Base-by-base conservation (phyloP, 208 protist genomes). In the Tritrichomonas foetus region DNA sequence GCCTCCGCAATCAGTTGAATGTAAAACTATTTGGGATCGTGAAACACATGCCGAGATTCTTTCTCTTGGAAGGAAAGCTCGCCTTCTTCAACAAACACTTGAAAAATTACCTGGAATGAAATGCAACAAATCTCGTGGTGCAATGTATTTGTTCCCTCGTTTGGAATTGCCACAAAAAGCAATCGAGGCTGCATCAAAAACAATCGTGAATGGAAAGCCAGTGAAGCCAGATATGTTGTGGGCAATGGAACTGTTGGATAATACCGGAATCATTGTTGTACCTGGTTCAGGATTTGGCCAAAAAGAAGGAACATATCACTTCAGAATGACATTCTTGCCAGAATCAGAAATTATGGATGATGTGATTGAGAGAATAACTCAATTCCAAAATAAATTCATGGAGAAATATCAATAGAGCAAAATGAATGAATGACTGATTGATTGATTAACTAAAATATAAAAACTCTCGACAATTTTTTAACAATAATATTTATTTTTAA, bases 291-390 rank as follows among this genome's bases (percentile, higher is more conserved):
- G 96, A 22, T 97, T 97, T 93, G 82, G 97, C 14, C 98, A 99
- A 97, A 95, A 75, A 61, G 36, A 33, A 80, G 94, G 94, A 55
- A 99, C 98, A 36, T 98, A 97, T 94, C 99, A 99, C 96, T 99
- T 99, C 95, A 97, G 99, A 94, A 99, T 97, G 36, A 99, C 99
- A 50, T 99, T 99, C 95, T 96, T 99, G 47, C 99, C 99, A 39
- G 96, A 97, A 36, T 98, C 98, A 94, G 96, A 98, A 39, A 94
- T 98, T 92, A 98, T 99, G 94, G 95, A 98, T 50, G 64, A 25
- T 20, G 93, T 95, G 33, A 53, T 95, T 27, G 80, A 66, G 1
- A 39, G 64, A 27, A 49, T 95, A 44, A 64, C 30, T 20, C 50
- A 41, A 14, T 95, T 95, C 89, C 95, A 95, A 66, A 74, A 20